Base-by-base conservation (phyloP, 139 green algal species). In the Pleodorina starrii region DNA sequence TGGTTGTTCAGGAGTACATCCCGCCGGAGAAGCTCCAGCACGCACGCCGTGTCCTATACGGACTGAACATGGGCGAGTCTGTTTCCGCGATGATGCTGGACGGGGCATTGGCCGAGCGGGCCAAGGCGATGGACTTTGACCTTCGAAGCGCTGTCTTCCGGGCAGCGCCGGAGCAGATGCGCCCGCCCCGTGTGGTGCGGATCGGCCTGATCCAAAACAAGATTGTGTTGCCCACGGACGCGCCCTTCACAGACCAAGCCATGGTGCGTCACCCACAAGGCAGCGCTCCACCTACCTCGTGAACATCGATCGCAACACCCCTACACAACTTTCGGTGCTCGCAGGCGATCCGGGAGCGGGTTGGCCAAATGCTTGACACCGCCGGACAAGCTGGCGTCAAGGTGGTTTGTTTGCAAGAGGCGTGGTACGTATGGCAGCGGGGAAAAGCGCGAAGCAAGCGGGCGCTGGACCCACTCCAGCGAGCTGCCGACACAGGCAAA, bases 351-450 rank as follows among this genome's bases (percentile, higher is more conserved):
- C 91, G 94, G 0, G 87, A 92, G 5, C 93, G 93, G 1, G 90
- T 98, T 12, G 59, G 60, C 0, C 54, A 95, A 35, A 90, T 99
- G 2, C 90, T 98, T 0, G 91, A 97, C 25, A 87, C 92, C 2
- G 98, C 97, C 14, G 97, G 94, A 12, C 84, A 92, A 44, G 91
- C 91, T 7, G 96, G 96, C 0, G 97, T 97, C n/a, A 96, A 99
- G 35, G 87, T 99, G 1, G 78, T 99, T 5, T 99, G 98, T 87
- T 83, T 99, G 69, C 98, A 99, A 88, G 97, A 99, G 91, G 95
- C 96, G 0, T 99, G 97, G 94, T 94, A 50, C 63, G 91, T 74
- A 32, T 66, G 50, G 21, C 54, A n/a, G n/a, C n/a, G n/a, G n/a
- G n/a, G n/a, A n/a, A n/a, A n/a, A n/a, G n/a, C n/a, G n/a, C n/a